Percentiles rank a stretch among this genome's conserved stretches.
Conservation (phyloP, 2,329 filamentous ascomycete species). For the Ramularia collo-cygni region DNA sequence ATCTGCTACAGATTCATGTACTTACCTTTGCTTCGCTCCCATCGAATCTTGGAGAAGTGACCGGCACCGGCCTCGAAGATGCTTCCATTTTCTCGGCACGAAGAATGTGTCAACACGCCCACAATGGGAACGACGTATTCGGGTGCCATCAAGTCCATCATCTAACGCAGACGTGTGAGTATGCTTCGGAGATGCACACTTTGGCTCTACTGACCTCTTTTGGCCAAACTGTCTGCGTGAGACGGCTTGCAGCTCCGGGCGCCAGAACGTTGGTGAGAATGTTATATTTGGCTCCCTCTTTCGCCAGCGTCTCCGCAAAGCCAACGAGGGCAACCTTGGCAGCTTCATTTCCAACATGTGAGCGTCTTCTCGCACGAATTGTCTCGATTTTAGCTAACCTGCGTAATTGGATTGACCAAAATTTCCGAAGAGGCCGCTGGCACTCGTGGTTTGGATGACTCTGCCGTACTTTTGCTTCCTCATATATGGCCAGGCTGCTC, state of each 20-base stretch:
- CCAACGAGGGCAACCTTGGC: slow-evolving; percentile 92
- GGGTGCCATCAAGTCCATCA: slow-evolving; percentile 75
- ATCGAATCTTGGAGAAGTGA: slow-evolving; percentile 83
- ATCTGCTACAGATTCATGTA: no score
- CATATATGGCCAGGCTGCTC: slow-evolving; percentile 98
- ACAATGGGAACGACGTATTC: slow-evolving; percentile 93
- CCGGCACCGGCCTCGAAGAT: slow-evolving; percentile 93
- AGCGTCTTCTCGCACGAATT: no score
- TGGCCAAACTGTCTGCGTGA: slow-evolving; percentile 91
- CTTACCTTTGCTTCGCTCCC: slow-evolving; percentile 83
- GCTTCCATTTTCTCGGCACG: slow-evolving; percentile 69
- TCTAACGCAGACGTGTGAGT: slow-evolving; percentile 20
- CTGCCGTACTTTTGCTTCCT: slow-evolving; percentile 97
- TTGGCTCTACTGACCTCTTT: slow-evolving; percentile 49
- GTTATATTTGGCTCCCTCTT: slow-evolving; percentile 92
- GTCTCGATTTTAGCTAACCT: no score
- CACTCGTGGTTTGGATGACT: slow-evolving; percentile 90
- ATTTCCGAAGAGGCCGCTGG: slow-evolving; percentile 95
- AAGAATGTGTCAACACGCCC: slow-evolving; percentile 75
- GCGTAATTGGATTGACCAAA: slow-evolving; percentile 93
- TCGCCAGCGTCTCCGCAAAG: slow-evolving; percentile 92
- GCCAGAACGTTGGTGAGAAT: slow-evolving; percentile 88
- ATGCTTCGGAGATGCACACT: background rate
- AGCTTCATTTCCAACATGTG: slow-evolving; percentile 93
- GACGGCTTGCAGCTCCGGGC: slow-evolving; percentile 87